These are phyloP conservation scores for Eimeria sp. DNA, from an alignment of 169 alveolate genomes.

Conservation along the genomic window DNA sequence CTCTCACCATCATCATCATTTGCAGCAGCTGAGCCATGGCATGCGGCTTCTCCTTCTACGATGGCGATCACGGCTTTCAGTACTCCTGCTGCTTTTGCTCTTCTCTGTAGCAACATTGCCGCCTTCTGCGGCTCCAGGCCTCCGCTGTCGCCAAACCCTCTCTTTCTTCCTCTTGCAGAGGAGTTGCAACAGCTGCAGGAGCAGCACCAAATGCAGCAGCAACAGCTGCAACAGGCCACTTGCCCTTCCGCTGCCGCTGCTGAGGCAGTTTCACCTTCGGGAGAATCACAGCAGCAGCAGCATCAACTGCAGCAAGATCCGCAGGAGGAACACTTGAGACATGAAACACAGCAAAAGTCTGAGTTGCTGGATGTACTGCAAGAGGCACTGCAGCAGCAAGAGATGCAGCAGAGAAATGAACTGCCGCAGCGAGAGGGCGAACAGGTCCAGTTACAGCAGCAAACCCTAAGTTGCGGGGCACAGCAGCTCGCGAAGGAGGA, in stretches of 20 bases:
- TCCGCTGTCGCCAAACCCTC: slow-evolving; percentile 23
- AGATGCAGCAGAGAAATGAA: slow-evolving; percentile 14
- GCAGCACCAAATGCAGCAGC: neutral
- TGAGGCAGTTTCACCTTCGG: neutral
- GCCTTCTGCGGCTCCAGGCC: neutral
- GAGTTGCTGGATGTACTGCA: neutral
- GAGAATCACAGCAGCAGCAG: neutral
- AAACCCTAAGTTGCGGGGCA: neutral
- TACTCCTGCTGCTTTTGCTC: slow-evolving; percentile 67
- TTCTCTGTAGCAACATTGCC: slow-evolving; percentile 44
- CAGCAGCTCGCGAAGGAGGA: slow-evolving; percentile 13
- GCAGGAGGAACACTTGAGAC: neutral
- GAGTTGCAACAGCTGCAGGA: slow-evolving; percentile 26
- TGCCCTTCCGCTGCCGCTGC: slow-evolving; percentile 15
- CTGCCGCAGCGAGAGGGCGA: slow-evolving; percentile 26
- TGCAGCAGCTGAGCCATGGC: slow-evolving; percentile 27
- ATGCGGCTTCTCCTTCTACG: neutral
- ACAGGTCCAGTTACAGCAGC: slow-evolving; percentile 8
- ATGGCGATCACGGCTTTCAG: slow-evolving; percentile 39
- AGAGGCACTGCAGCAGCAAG: slow-evolving; percentile 32
- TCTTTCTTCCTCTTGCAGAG: neutral
- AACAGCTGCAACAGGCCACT: neutral
- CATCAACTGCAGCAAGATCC: slow-evolving; percentile 46
- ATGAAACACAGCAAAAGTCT: neutral
- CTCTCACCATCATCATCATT: neutral